Conservation (phyloP, 768 basidiomycete genomes). For the Trametes cinnabarina region DNA sequence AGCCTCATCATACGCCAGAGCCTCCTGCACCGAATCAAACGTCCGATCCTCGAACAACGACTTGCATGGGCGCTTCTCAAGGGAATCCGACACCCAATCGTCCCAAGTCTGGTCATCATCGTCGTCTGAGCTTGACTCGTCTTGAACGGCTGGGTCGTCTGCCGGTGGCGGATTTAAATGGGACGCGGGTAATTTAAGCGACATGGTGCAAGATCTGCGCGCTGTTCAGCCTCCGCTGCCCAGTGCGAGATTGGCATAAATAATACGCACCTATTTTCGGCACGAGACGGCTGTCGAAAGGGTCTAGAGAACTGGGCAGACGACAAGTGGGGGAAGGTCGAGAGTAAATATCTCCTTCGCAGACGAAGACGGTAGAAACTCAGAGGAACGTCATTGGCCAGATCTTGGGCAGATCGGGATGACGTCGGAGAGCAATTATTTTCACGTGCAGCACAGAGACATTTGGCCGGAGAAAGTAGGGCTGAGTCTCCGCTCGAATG, state of each 20-base stretch:
- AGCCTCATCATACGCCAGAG: conserved; percentile 58
- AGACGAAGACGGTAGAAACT: background rate
- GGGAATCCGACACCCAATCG: conserved; percentile 77
- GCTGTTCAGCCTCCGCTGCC: background rate
- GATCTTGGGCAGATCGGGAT: conserved; percentile 6
- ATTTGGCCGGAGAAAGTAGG: too few relatives aligned
- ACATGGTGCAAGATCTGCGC: conserved; percentile 2
- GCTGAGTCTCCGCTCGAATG: too few relatives aligned
- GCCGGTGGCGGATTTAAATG: conserved; percentile 5
- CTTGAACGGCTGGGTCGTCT: background rate
- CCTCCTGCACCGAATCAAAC: conserved; percentile 58
- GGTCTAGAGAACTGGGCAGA: background rate
- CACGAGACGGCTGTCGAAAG: background rate
- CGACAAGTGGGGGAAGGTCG: background rate
- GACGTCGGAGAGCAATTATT: background rate
- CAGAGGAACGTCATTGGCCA: background rate
- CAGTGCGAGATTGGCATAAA: background rate
- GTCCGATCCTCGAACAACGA: conserved; percentile 74
- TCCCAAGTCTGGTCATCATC: conserved; percentile 66
- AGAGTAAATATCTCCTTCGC: background rate
- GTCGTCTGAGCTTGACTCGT: conserved; percentile 24
- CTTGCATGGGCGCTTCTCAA: conserved; percentile 48
- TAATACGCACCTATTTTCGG: background rate
- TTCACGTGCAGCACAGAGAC: background rate
- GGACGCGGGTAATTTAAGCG: conserved; percentile 10